A percentile compares a stretch with the other conserved stretches of the same genome.
These are phyloP conservation scores for Kuraishia piskuri DNA, from an alignment of 805 yeast species.

Conservation along the genomic window DNA sequence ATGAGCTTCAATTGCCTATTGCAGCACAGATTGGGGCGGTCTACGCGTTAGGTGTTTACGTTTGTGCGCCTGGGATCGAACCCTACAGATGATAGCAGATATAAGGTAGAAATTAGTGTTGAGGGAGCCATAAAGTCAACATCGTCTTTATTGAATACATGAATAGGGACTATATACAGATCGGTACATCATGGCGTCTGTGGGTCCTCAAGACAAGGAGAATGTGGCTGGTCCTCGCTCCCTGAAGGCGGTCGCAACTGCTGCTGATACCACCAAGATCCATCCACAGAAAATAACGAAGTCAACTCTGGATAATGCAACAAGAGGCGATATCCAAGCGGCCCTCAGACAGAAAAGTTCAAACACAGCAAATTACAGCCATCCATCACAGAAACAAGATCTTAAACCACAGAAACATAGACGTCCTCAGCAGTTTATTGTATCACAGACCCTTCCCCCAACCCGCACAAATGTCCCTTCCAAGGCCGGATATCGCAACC, in stretches of 20 bases:
- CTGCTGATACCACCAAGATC: neutral
- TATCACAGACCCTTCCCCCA: neutral
- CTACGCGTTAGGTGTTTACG: neutral
- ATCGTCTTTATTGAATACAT: neutral
- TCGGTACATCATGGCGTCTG: neutral
- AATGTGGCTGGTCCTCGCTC: neutral
- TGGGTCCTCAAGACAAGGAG: neutral
- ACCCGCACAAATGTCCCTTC: neutral
- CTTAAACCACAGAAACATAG: too few relatives aligned
- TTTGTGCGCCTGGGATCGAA: neutral
- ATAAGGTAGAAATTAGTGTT: too few relatives aligned
- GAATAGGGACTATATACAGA: neutral
- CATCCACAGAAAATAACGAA: neutral
- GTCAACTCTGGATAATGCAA: neutral
- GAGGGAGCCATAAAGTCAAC: neutral
- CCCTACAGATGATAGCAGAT: too few relatives aligned
- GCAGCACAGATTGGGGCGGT: neutral
- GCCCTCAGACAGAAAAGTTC: neutral
- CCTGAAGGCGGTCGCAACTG: neutral
- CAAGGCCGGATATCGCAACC: neutral
- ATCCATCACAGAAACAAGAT: neutral
- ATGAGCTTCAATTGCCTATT: neutral
- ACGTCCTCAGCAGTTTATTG: neutral
- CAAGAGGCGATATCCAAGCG: too few relatives aligned
- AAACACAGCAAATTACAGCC: neutral